Conservation (phyloP, 441 rosid genomes). For the Gossypium schwendimanii region DNA sequence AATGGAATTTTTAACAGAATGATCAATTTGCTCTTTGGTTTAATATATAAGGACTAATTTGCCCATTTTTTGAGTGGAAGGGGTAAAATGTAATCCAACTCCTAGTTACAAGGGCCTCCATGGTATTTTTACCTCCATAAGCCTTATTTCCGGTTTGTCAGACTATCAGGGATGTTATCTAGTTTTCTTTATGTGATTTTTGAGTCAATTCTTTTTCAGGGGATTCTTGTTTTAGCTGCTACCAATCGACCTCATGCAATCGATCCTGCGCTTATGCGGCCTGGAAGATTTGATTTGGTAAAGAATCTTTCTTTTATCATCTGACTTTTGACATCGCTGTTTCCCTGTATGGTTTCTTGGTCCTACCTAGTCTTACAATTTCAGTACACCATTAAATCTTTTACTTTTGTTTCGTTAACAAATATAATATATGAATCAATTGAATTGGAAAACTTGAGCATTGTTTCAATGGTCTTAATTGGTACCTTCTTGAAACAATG, state of each 20-base stretch:
- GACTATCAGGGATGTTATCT: neutral
- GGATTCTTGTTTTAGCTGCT: conserved; percentile 87
- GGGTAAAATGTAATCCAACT: too few species aligned
- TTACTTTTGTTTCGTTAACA: neutral
- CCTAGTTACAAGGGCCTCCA: too few species aligned
- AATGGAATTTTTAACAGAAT: too few species aligned
- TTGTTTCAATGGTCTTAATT: neutral
- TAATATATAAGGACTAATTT: too few species aligned
- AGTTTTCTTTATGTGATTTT: neutral
- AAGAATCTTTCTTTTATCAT: conserved; percentile 12
- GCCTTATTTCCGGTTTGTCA: neutral
- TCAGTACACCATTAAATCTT: neutral
- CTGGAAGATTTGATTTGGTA: conserved; percentile 89
- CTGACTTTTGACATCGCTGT: neutral
- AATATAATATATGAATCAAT: neutral
- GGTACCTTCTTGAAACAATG: neutral
- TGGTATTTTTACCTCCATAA: neutral
- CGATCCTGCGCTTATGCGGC: conserved; percentile 90
- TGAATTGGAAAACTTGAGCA: neutral
- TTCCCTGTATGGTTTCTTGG: neutral
- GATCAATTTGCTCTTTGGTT: too few species aligned
- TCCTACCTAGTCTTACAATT: too few species aligned
- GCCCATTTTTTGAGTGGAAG: too few species aligned
- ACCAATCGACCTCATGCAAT: conserved; percentile 84
- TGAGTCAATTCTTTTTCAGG: conserved; percentile 34